Conservation (phyloP, 768 basidiomycete species). For the Artomyces pyxidatus region DNA sequence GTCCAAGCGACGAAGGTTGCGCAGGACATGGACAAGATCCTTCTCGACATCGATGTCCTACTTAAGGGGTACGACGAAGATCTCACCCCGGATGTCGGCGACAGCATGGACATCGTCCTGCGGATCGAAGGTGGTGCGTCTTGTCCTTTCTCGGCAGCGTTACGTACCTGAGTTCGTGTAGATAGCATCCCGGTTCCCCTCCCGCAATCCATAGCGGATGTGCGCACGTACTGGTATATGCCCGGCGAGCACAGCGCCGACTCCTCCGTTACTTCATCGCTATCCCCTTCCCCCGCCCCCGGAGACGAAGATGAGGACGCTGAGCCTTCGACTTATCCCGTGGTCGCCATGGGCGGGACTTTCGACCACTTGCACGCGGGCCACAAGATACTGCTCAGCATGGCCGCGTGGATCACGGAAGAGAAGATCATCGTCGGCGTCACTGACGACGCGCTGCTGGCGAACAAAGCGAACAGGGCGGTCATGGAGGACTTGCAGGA, state of each 20-base stretch:
- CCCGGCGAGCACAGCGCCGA: constrained; percentile 11
- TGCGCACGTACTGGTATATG: constrained; percentile 12
- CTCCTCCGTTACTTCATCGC: not conserved
- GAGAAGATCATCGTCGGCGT: constrained; percentile 86
- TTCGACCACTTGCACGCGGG: constrained; percentile 98
- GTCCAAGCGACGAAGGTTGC: constrained; percentile 77
- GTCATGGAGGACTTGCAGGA: constrained; percentile 53
- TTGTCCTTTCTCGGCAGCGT: not conserved
- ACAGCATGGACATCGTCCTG: constrained; percentile 27
- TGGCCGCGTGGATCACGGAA: constrained; percentile 76
- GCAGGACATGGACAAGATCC: constrained; percentile 54
- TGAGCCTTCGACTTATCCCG: constrained; percentile 37
- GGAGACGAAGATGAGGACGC: constrained; percentile 4
- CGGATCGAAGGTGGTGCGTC: constrained; percentile 19
- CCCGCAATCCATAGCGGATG: constrained; percentile 10
- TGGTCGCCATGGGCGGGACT: constrained; percentile 88
- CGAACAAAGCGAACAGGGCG: constrained; percentile 61
- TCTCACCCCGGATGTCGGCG: constrained; percentile 28
- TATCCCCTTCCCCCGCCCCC: constrained; percentile 2
- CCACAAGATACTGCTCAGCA: constrained; percentile 93
- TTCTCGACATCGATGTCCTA: constrained; percentile 73
- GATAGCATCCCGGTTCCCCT: constrained; percentile 17
- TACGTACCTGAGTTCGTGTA: not conserved
- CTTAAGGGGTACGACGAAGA: constrained; percentile 48
- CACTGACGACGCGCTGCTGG: constrained; percentile 71